Base-by-base conservation (phyloP, 768 basidiomycete species). In the Coprinopsis marcescibilis region DNA sequence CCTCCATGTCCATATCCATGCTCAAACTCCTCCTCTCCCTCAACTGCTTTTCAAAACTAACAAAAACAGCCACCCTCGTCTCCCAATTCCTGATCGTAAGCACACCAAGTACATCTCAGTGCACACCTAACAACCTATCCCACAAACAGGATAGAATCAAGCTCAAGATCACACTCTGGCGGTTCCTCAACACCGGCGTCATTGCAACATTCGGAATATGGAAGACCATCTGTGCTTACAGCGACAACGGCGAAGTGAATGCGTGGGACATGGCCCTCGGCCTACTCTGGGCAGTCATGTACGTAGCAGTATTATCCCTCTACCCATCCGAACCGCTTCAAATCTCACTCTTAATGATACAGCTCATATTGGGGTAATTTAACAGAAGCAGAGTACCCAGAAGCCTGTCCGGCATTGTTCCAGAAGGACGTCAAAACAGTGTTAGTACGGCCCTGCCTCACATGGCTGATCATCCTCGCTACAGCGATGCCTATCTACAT, bases 251-350 rank as follows among this genome's bases (percentile, higher is more conserved):
- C 8, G 13, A 8, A 7, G 45, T 27, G 14, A 19, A 46, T 27
- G 33, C 23, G 15, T 17, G 27, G 8, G 45, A 46, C 30, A 46
- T 46, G 45, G 45, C 45, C 15, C 35, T 46, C 10, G 45, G 45
- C 2, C 14, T 46, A 10, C 15, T 37, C 21, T 46, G 45, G 45
- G 45, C 45, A 1, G 19, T 46, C 14, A 35, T 37, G 45, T 46
- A n/a, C n/a, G n/a, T n/a, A n/a, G n/a, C n/a, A 27, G 45, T 46
- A 15, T 23, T 19, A 15, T 21, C 5, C 43, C 13, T 33, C 8
- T 12, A n/a, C n/a, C n/a, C n/a, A n/a, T n/a, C n/a, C 12, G 3
- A 11, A 7, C 19, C 27, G 23, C n/a, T 12, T 34, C 43, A 12
- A 3, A 32, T 45, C 27, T 32, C 14, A n/a, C 17, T 10, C 3